Evolutionary conservation across 192 early-diverging fungal species (phyloP).

Genomic region (Coemansia sp.): DNA sequence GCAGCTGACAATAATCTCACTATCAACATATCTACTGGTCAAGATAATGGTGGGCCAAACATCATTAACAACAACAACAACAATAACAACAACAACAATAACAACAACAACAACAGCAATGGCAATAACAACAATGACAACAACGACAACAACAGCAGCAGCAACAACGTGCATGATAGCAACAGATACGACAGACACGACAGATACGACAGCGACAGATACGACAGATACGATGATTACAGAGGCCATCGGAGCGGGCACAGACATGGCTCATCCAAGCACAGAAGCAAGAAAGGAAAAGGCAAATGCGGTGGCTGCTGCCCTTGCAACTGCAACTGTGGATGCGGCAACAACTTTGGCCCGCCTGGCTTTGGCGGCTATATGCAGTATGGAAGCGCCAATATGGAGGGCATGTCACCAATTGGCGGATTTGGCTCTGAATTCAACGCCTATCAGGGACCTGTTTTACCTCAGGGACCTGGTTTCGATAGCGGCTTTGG

Average conservation of each 20-base stretch:
- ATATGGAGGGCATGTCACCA: too few relatives aligned
- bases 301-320: conserved; percentile 1
- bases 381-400: background rate
- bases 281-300: conserved; percentile 2
- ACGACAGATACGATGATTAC: background rate
- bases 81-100: background rate
- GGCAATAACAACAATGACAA: background rate
- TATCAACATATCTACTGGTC: background rate
- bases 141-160: background rate
- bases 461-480: background rate
- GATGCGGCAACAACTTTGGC: background rate
- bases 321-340: conserved; percentile 1
- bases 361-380: background rate
- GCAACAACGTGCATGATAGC: background rate
- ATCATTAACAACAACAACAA: too few relatives aligned
- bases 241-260: background rate
- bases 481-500: background rate
- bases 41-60: background rate
- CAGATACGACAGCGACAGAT: background rate
- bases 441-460: background rate
- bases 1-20: background rate
- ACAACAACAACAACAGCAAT: background rate
- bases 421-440: too few relatives aligned
- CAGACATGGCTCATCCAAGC: background rate
- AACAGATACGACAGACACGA: background rate